Percentiles rank a stretch among this genome's conserved stretches.
Conservation (phyloP, 2,329 filamentous ascomycete genomes). For the Ustulina deusta region DNA sequence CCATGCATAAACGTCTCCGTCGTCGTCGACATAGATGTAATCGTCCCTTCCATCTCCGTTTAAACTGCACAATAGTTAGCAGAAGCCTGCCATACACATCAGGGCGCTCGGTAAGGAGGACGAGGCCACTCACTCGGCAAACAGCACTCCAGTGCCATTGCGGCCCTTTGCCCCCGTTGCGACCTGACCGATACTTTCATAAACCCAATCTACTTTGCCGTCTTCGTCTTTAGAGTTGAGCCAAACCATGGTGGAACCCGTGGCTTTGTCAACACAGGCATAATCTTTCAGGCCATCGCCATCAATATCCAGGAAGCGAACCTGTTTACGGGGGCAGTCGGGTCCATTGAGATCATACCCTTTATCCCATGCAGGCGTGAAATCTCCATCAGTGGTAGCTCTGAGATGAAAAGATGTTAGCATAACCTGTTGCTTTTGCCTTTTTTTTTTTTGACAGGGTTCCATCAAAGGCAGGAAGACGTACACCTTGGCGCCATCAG, state of each 20-base stretch:
- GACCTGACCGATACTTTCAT: not conserved
- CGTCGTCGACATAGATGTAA: conserved; percentile 15
- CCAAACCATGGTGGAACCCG: not conserved
- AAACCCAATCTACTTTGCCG: conserved; percentile 7
- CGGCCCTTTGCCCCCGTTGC: conserved; percentile 10
- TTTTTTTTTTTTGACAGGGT: not conserved
- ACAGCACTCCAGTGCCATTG: not conserved
- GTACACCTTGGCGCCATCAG: not conserved
- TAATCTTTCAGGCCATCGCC: conserved; percentile 23
- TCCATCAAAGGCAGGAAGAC: not conserved
- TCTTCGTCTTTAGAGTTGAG: conserved; percentile 13
- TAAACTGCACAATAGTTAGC: not conserved
- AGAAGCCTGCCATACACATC: not conserved
- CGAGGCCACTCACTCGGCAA: conserved; percentile 15
- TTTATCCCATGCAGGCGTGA: conserved; percentile 5
- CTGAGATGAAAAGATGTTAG: not conserved
- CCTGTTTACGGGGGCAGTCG: conserved; percentile 1
- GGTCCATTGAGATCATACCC: not conserved
- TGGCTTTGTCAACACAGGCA: conserved; percentile 14
- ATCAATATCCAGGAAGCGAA: conserved; percentile 22
- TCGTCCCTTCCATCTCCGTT: conserved; percentile 23
- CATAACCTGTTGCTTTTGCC: not conserved
- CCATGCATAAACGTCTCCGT: conserved; percentile 2
- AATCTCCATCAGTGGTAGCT: conserved; percentile 10
- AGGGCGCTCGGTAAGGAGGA: not conserved